Evolutionary conservation across 2,329 filamentous ascomycete species (phyloP).

Genomic region (Mycocentrospora acerina): DNA sequence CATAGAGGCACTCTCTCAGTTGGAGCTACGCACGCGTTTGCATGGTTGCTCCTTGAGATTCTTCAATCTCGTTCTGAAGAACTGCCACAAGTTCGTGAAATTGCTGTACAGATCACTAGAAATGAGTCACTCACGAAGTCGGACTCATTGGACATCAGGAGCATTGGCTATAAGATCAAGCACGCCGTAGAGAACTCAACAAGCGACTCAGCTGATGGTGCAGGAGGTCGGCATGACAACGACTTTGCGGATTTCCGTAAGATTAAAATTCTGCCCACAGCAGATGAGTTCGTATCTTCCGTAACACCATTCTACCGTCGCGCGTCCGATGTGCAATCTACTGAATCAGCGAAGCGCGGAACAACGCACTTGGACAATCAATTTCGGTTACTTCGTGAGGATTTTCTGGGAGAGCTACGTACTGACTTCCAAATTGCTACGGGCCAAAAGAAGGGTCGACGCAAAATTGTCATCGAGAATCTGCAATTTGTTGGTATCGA

Average conservation of each 20-base stretch:
- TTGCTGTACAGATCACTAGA: slow-evolving; percentile 24
- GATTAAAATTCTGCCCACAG: slow-evolving; percentile 66
- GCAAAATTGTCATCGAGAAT: slow-evolving; percentile 43
- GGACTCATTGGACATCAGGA: slow-evolving; percentile 55
- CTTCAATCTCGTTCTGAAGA: slow-evolving; percentile 40
- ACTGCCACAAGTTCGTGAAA: slow-evolving; percentile 24
- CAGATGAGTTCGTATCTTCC: slow-evolving; percentile 62
- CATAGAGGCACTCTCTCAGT: slow-evolving; percentile 21
- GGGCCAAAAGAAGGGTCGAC: slow-evolving; percentile 52
- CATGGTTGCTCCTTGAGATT: slow-evolving; percentile 51
- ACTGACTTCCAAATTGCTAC: slow-evolving; percentile 59
- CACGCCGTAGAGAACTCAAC: slow-evolving; percentile 51
- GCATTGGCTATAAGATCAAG: slow-evolving; percentile 57
- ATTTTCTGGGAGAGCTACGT: slow-evolving; percentile 67
- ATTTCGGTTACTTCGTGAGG: slow-evolving; percentile 70
- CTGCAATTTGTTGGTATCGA: slow-evolving; percentile 46
- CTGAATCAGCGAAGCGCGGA: slow-evolving; percentile 41
- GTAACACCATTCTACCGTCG: slow-evolving; percentile 57
- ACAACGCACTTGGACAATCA: slow-evolving; percentile 66
- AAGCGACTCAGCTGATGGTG: slow-evolving; percentile 43
- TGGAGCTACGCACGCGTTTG: slow-evolving; percentile 34
- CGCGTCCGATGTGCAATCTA: slow-evolving; percentile 52
- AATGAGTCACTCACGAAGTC: slow-evolving; percentile 25
- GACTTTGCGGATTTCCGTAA: slow-evolving; percentile 63
- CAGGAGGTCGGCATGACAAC: slow-evolving; percentile 74